These are phyloP conservation scores for Dactylonectria macrodidyma DNA, from an alignment of 2,329 filamentous ascomycete genomes.

Conservation along the genomic window DNA sequence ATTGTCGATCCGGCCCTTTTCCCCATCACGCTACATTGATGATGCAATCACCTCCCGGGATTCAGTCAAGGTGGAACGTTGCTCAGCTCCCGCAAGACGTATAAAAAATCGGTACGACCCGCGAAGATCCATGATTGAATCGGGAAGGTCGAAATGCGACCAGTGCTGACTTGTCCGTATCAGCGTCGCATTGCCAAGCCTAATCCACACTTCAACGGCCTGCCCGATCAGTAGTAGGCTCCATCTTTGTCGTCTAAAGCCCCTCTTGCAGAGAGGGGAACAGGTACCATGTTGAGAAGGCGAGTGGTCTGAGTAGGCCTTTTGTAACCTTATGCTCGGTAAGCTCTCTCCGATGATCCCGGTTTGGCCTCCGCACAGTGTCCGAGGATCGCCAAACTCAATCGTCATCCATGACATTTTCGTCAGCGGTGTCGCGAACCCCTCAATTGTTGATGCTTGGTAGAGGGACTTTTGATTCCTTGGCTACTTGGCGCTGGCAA, in stretches of 20 bases:
- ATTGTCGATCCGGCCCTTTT: not conserved
- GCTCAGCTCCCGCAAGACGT: not conserved
- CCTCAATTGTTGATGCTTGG: slow-evolving; percentile 1
- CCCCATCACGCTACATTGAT: not conserved
- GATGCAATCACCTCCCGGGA: not conserved
- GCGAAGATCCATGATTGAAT: slow-evolving; percentile 23
- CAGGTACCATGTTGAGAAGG: not conserved
- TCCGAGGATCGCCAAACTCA: not conserved
- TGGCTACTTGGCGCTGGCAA: not conserved
- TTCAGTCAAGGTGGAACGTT: slow-evolving; percentile 13
- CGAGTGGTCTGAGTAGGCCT: not conserved
- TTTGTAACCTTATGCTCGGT: not conserved
- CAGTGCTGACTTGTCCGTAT: slow-evolving; percentile 24
- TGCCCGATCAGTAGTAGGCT: slow-evolving; percentile 39
- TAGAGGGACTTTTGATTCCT: slow-evolving; percentile 25
- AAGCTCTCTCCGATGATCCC: not conserved
- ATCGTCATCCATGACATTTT: not conserved
- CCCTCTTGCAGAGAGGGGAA: slow-evolving; percentile 1
- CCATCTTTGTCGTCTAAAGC: not conserved
- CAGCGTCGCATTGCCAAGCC: slow-evolving; percentile 42
- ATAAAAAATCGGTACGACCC: not conserved
- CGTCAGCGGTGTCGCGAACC: not conserved
- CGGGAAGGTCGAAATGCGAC: slow-evolving; percentile 25
- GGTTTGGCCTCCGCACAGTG: not conserved
- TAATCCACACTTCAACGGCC: slow-evolving; percentile 35